A percentile compares a stretch with the other conserved stretches of the same genome.
phyloP scores from a whole-genome alignment of 495 filamentous ascomycete species.

The Xylaria longipes region DNA sequence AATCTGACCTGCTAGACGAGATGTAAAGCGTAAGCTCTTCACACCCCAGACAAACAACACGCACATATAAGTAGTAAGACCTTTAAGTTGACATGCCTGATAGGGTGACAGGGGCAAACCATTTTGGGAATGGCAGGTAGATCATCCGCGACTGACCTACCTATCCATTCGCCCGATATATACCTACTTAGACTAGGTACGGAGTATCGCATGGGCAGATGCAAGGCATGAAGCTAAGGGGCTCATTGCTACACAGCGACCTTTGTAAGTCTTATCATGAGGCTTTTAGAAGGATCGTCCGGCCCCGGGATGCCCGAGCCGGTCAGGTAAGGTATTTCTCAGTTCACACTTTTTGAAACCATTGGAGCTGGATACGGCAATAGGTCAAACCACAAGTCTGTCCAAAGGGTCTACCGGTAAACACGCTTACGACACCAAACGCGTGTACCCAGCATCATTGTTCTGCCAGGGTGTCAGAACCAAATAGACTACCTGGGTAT shows the following conservation, averaged over 20 bases:
- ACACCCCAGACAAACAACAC: not conserved
- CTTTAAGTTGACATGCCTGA: not conserved
- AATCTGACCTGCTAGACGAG: too few relatives aligned
- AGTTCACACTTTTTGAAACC: not conserved
- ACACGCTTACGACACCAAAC: conserved; percentile 10
- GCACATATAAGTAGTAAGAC: not conserved
- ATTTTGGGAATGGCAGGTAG: not conserved
- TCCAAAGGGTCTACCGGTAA: not conserved
- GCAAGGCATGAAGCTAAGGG: not conserved
- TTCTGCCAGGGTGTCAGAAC: not conserved
- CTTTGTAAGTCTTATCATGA: not conserved
- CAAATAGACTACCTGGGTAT: not conserved
- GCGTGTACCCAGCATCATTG: not conserved
- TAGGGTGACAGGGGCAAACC: not conserved
- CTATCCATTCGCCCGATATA: not conserved
- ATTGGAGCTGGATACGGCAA: not conserved
- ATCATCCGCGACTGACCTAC: not conserved
- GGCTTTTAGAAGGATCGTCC: not conserved
- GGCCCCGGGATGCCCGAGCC: not conserved
- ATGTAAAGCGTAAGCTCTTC: not conserved
- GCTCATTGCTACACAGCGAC: not conserved
- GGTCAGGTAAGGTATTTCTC: too few relatives aligned
- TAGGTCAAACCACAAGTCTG: not conserved
- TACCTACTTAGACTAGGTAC: too few relatives aligned
- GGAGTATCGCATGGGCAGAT: not conserved